phyloP scores from a whole-genome alignment of 1,139 yeast species.

The Hemisphaericaspora lyxosophila region DNA sequence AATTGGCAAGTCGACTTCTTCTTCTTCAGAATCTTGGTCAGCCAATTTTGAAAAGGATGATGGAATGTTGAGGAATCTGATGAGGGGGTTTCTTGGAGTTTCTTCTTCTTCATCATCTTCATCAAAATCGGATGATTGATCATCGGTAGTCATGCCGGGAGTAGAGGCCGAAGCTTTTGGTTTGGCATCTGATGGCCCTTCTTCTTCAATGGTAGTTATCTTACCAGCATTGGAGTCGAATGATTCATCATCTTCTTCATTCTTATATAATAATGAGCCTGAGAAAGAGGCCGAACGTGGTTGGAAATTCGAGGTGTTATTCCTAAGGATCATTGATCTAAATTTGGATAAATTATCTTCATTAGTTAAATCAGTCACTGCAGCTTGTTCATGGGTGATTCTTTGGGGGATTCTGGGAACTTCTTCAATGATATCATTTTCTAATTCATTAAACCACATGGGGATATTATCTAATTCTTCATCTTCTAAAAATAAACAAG shows the following conservation, averaged over 20 bases:
- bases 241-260: conserved; percentile 6
- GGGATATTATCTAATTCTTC: conserved; percentile 89
- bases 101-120: conserved; percentile 42
- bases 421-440: conserved; percentile 55
- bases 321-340: conserved; percentile 41
- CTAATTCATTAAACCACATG: conserved; percentile 92
- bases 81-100: conserved; percentile 16
- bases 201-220: conserved; percentile 12
- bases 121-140: conserved; percentile 19
- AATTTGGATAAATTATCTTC: conserved; percentile 49
- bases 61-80: conserved; percentile 29
- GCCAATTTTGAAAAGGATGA: conserved; percentile 38
- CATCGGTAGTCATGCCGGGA: conserved; percentile 15
- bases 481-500: conserved; percentile 83
- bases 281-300: conserved; percentile 44
- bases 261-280: conserved; percentile 30
- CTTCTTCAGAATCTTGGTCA: conserved; percentile 83
- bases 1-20: conserved; percentile 78
- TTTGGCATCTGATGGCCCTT: conserved; percentile 1
- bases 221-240: no score
- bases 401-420: conserved; percentile 24
- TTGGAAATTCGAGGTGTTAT: conserved; percentile 30
- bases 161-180: no score
- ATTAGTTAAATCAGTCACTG: conserved; percentile 23
- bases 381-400: conserved; percentile 5